phyloP scores from a whole-genome alignment of 2,329 filamentous ascomycete genomes.

The Cladosporium cucumerinum region DNA sequence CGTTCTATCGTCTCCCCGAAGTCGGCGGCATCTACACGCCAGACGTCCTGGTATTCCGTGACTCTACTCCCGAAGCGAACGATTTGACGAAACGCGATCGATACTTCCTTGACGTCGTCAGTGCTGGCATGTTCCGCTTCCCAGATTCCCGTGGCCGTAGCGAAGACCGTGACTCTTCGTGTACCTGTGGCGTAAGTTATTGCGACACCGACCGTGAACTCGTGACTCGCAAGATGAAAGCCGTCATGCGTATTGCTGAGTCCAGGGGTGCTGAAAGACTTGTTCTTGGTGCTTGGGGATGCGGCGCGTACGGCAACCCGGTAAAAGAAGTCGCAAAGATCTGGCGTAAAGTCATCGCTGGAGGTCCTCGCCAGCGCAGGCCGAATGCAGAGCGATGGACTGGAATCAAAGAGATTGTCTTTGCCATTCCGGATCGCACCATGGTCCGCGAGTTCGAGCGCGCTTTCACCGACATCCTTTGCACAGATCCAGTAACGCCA shows the following conservation, averaged over 20 bases:
- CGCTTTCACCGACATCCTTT: slow-evolving; percentile 28
- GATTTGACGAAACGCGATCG: slow-evolving; percentile 45
- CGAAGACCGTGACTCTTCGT: slow-evolving; percentile 29
- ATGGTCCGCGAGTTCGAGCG: slow-evolving; percentile 53
- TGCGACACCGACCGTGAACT: slow-evolving; percentile 47
- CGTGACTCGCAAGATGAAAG: slow-evolving; percentile 52
- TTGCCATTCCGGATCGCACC: slow-evolving; percentile 52
- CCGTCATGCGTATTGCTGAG: slow-evolving; percentile 51
- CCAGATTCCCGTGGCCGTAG: slow-evolving; percentile 47
- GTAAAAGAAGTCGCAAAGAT: slow-evolving; percentile 53
- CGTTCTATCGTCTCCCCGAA: slow-evolving; percentile 58
- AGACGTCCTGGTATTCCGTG: slow-evolving; percentile 57
- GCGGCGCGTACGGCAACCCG: slow-evolving; percentile 61
- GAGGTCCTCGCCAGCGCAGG: slow-evolving; percentile 30
- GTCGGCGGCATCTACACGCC: slow-evolving; percentile 52
- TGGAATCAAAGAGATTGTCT: slow-evolving; percentile 50
- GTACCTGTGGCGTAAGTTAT: slow-evolving; percentile 37
- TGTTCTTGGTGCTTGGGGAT: slow-evolving; percentile 61
- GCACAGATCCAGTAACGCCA: slow-evolving; percentile 15
- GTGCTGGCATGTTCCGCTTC: slow-evolving; percentile 55
- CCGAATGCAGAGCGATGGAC: slow-evolving; percentile 38
- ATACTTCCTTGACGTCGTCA: slow-evolving; percentile 56
- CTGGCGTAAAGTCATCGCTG: slow-evolving; percentile 45
- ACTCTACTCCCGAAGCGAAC: slow-evolving; percentile 32
- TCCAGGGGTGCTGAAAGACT: slow-evolving; percentile 45